Conservation (phyloP, 225 moss, liverwort and hornwort species). For the Marchantia paleacea region DNA sequence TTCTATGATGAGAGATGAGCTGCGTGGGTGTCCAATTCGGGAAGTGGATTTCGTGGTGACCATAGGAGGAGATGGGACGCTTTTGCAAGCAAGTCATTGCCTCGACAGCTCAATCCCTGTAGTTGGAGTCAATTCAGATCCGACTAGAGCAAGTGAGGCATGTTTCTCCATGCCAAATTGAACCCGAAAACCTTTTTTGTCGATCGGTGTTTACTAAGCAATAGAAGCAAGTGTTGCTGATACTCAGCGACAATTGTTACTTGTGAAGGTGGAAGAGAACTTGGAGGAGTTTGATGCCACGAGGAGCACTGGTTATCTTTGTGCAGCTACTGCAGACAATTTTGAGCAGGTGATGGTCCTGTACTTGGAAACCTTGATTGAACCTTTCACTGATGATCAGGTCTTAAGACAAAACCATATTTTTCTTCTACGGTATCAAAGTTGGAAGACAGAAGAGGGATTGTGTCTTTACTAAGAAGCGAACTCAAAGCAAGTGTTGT, state of each 20-base stretch:
- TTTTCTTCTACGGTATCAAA: neutral
- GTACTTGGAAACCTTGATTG: neutral
- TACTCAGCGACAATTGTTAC: neutral
- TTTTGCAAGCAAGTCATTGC: slow-evolving; percentile 81
- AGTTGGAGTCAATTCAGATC: slow-evolving; percentile 85
- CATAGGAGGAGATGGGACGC: slow-evolving; percentile 88
- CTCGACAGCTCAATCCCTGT: slow-evolving; percentile 66
- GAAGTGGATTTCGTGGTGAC: slow-evolving; percentile 85
- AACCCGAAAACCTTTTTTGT: neutral
- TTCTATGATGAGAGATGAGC: slow-evolving; percentile 64
- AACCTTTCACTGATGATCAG: neutral
- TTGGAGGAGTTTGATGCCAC: slow-evolving; percentile 71
- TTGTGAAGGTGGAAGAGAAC: slow-evolving; percentile 67
- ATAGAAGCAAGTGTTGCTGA: neutral
- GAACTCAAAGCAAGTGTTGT: too few species aligned
- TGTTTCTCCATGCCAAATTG: neutral
- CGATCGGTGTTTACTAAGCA: neutral
- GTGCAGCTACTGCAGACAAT: slow-evolving; percentile 69
- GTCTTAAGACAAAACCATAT: neutral
- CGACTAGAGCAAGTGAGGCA: slow-evolving; percentile 71
- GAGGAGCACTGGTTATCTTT: slow-evolving; percentile 75
- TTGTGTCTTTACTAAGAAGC: too few species aligned
- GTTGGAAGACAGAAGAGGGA: neutral
- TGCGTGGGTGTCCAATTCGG: slow-evolving; percentile 49
- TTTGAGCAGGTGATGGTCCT: slow-evolving; percentile 60